Evolutionary conservation across 441 rosid genomes (phyloP).

Genomic region (Capsella rubella): DNA sequence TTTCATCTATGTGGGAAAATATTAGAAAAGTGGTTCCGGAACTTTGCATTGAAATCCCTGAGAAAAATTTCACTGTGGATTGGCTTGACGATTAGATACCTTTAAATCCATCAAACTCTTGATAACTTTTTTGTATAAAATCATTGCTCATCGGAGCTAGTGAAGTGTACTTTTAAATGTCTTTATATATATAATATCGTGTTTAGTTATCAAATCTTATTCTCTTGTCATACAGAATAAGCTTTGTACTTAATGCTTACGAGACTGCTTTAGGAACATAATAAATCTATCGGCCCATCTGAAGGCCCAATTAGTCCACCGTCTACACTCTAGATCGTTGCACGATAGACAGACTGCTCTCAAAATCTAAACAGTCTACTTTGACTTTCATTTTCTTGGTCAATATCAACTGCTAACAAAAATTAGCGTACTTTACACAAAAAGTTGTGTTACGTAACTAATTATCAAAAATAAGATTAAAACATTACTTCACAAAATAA

Average conservation of each 20-base stretch:
- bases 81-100: constrained; percentile 65
- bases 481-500: too few species aligned
- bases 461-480: too few species aligned
- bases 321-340: background rate
- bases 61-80: constrained; percentile 58
- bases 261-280: background rate
- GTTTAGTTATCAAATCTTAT: background rate
- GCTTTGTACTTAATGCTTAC: background rate
- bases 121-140: background rate
- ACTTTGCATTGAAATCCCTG: constrained; percentile 66
- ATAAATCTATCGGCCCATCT: background rate
- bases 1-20: constrained; percentile 59
- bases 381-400: too few species aligned
- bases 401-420: too few species aligned
- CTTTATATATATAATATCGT: background rate
- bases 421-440: too few species aligned
- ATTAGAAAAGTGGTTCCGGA: constrained; percentile 45
- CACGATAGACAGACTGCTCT: background rate
- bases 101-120: background rate
- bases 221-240: background rate
- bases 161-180: background rate
- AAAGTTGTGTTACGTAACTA: too few species aligned
- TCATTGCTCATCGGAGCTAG: background rate
- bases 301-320: background rate
- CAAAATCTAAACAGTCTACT: too few species aligned